These are phyloP conservation scores for Darksidea phi DNA, from an alignment of 495 filamentous ascomycete species.

Conservation along the genomic window DNA sequence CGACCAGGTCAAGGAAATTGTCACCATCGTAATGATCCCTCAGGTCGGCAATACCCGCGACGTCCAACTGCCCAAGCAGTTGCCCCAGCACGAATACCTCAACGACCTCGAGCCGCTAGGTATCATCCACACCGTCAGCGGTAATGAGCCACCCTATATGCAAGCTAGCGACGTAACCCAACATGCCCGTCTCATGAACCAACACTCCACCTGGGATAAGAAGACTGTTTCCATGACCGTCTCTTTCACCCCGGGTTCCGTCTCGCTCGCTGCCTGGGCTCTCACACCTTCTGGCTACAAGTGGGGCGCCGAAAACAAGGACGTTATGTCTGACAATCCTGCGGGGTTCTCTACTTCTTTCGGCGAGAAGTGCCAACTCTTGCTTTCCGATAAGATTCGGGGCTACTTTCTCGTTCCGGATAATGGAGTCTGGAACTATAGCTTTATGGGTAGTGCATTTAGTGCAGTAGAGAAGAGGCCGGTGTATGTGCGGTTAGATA, in stretches of 20 bases:
- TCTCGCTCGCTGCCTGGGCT: constrained; percentile 88
- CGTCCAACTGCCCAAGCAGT: constrained; percentile 83
- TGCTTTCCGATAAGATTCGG: constrained; percentile 86
- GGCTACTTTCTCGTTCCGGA: constrained; percentile 97
- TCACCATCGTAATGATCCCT: constrained; percentile 94
- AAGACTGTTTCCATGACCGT: constrained; percentile 95
- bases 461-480: constrained; percentile 83
- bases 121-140: constrained; percentile 91
- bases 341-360: constrained; percentile 88
- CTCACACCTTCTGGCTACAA: constrained; percentile 90
- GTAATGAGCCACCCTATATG: constrained; percentile 95
- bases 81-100: constrained; percentile 92
- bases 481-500: constrained; percentile 89
- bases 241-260: constrained; percentile 97
- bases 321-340: constrained; percentile 84
- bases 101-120: constrained; percentile 86
- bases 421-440: constrained; percentile 92
- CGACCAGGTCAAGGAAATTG: constrained; percentile 93
- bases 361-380: constrained; percentile 92
- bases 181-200: constrained; percentile 82
- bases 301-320: constrained; percentile 97
- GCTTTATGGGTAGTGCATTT: constrained; percentile 92
- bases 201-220: constrained; percentile 84
- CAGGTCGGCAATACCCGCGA: constrained; percentile 94
- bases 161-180: constrained; percentile 90